Conservation (phyloP, 768 basidiomycete species). For the Boletus barrowsii region DNA sequence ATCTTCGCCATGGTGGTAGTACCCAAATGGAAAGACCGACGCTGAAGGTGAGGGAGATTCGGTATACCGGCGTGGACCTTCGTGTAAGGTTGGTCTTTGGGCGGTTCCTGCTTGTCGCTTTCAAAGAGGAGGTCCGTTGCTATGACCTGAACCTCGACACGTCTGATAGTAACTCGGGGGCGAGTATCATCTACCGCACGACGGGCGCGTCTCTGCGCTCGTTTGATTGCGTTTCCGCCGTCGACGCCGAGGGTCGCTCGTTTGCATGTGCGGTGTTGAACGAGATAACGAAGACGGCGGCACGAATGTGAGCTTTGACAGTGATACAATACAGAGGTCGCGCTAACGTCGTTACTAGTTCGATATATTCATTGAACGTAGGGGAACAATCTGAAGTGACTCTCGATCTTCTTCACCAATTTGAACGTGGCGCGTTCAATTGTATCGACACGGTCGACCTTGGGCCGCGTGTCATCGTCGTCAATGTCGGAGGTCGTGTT, state of each 20-base stretch:
- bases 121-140: conserved; percentile 13
- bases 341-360: conserved; percentile 6
- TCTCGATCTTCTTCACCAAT: conserved; percentile 14
- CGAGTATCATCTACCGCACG: conserved; percentile 9
- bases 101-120: conserved; percentile 13
- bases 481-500: not conserved
- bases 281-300: not conserved
- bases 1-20: not conserved
- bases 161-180: not conserved
- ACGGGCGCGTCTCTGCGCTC: not conserved
- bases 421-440: not conserved
- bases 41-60: conserved; percentile 3
- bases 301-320: conserved; percentile 1
- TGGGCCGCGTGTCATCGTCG: conserved; percentile 15
- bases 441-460: not conserved
- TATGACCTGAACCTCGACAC: conserved; percentile 8
- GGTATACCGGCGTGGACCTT: not conserved
- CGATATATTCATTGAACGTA: conserved; percentile 8
- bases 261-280: conserved; percentile 15
- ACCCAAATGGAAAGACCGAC: not conserved
- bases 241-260: conserved; percentile 10
- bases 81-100: conserved; percentile 12
- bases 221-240: conserved; percentile 8
- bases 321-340: not conserved
- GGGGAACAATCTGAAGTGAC: not conserved